Conservation (phyloP, 2,329 filamentous ascomycete species). For the Epichloe baconii region DNA sequence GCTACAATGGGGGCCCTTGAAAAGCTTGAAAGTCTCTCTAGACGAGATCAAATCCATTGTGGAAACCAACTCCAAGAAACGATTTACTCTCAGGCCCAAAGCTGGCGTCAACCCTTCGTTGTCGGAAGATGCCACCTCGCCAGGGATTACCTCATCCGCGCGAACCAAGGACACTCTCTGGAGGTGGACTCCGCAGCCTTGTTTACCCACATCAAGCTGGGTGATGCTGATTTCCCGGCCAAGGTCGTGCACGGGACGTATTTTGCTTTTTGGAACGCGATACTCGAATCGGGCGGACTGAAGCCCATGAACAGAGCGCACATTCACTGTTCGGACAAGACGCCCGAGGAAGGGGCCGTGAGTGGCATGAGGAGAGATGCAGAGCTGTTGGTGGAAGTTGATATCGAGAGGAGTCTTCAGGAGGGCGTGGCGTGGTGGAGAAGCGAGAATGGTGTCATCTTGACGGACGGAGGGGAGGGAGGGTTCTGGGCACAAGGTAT, state of each 20-base stretch:
- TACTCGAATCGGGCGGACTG: constrained; percentile 65
- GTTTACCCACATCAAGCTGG: constrained; percentile 52
- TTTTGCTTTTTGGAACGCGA: constrained; percentile 63
- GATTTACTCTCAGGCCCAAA: constrained; percentile 62
- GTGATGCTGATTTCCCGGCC: constrained; percentile 43
- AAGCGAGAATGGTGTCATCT: constrained; percentile 65
- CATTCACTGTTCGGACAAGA: constrained; percentile 62
- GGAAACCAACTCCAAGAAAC: constrained; percentile 71
- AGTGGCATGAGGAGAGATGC: constrained; percentile 72
- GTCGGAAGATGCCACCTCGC: constrained; percentile 26
- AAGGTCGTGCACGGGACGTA: constrained; percentile 82
- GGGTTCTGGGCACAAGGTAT: constrained; percentile 51
- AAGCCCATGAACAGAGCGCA: constrained; percentile 74
- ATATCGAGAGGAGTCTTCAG: constrained; percentile 52
- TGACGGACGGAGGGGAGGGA: constrained; percentile 46
- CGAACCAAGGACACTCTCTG: constrained; percentile 90
- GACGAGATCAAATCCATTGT: constrained; percentile 61
- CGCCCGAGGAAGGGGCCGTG: constrained; percentile 50
- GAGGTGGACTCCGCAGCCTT: constrained; percentile 57
- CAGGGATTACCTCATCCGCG: constrained; percentile 71
- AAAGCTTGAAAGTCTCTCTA: constrained; percentile 59
- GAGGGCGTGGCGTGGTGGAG: constrained; percentile 59
- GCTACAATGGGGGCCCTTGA: constrained; percentile 45
- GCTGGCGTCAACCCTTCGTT: constrained; percentile 11
- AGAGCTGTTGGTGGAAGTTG: constrained; percentile 65